Base-by-base conservation (phyloP, 306 rosid genomes). In the Cyclanthera cordifolia region DNA sequence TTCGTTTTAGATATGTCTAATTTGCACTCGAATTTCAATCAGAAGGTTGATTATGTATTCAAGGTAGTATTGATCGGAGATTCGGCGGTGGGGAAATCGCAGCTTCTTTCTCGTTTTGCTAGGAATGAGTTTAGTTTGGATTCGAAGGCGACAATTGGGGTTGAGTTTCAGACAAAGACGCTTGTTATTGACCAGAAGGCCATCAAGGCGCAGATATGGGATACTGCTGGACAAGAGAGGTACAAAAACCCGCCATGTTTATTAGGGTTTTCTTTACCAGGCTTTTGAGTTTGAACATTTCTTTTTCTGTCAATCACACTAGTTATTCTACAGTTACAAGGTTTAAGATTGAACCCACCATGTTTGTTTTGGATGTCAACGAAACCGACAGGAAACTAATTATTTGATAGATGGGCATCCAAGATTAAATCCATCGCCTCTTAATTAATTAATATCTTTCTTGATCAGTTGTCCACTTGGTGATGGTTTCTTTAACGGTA, bases 181-280 rank as follows among this genome's bases (percentile, higher is more conserved):
- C 85, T 92, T 5, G 37, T 83, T 45, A 84, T 92, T 79, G 98
- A 91, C 73, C 87, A 89, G 50, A 91, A 91, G 51, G 75, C 83
- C 11, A 88, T 89, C 76, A 91, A 89, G 82, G 95, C 96, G 10
- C 98, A 92, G 88, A 87, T 92, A 78, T 92, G 98, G 98, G 98
- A 92, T 70, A 92, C 98, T 65, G 98, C 98, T 71, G 98, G 98
- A 57, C 98, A 92, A 83, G 98, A 89, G 84, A 92, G 98, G 98
- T 92, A 69, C 10, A 16, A 15, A 47, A 47, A 21, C 45, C 17
- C 0, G 14, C 25, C 43, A 0, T 6, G 16, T 27, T 2, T 52
- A 16, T 70, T 34, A 41, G 2, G 51, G 34, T 6, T 57, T 45
- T 23, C 30, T 53, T 70, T 20, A 23, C 12, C 8, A 7, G 11